Conservation (phyloP, 2,329 filamentous ascomycete species). For the Cadophora luteo-olivacea region DNA sequence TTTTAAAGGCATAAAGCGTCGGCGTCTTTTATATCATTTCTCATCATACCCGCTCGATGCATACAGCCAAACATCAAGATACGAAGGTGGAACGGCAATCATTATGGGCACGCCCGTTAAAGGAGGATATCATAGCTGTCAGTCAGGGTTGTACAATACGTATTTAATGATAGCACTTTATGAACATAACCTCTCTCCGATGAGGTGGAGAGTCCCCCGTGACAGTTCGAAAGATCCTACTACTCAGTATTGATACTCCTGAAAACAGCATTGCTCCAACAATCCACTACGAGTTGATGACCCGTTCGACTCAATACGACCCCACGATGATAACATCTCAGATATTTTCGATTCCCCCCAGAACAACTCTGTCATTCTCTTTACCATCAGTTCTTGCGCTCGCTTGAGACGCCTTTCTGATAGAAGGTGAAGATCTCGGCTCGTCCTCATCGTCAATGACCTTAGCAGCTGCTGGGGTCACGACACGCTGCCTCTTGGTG, state of each 20-base stretch:
- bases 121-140: slow-evolving; percentile 17
- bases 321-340: slow-evolving; percentile 10
- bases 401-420: slow-evolving; percentile 37
- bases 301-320: background rate
- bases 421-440: slow-evolving; percentile 43
- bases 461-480: slow-evolving; percentile 54
- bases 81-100: slow-evolving; percentile 20
- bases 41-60: slow-evolving; percentile 39
- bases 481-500: slow-evolving; percentile 54
- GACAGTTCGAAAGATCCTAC: background rate
- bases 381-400: slow-evolving; percentile 30
- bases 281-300: background rate
- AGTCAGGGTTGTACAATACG: slow-evolving; percentile 30
- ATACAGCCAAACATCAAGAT: slow-evolving; percentile 23
- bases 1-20: slow-evolving; percentile 37
- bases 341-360: slow-evolving; percentile 39
- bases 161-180: slow-evolving; percentile 29
- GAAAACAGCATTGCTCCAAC: background rate
- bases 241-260: slow-evolving; percentile 5
- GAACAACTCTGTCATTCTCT: slow-evolving; percentile 31
- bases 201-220: background rate
- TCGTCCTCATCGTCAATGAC: slow-evolving; percentile 57
- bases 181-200: slow-evolving; percentile 9
- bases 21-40: slow-evolving; percentile 36
- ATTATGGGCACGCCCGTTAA: slow-evolving; percentile 21